Evolutionary conservation across 352 stramenopile species (phyloP).

Genomic region (Phytophthora lateralis): DNA sequence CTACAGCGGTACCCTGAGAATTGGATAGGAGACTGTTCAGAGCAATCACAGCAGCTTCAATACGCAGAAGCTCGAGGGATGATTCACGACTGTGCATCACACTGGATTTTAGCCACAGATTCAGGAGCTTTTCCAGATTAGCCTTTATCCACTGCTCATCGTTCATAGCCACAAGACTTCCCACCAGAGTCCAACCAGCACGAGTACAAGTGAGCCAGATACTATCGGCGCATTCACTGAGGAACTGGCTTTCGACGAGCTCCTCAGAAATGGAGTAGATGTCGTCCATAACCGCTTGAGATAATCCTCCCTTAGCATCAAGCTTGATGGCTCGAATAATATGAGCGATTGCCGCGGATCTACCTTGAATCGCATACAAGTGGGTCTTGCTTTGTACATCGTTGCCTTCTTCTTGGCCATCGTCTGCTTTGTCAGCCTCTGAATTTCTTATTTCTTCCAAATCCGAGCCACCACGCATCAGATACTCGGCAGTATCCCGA

Average conservation of each 20-base stretch:
- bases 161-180: slow-evolving; percentile 71
- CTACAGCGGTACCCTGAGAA: slow-evolving; percentile 34
- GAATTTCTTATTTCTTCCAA: slow-evolving; percentile 28
- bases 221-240: slow-evolving; percentile 75
- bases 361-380: slow-evolving; percentile 80
- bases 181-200: slow-evolving; percentile 79
- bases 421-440: slow-evolving; percentile 18
- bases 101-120: slow-evolving; percentile 80
- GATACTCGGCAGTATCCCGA: slow-evolving; percentile 43
- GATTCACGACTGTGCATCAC: slow-evolving; percentile 82
- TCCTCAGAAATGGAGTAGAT: slow-evolving; percentile 72
- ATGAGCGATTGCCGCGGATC: slow-evolving; percentile 67
- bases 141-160: slow-evolving; percentile 63
- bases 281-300: slow-evolving; percentile 58
- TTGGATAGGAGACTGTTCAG: slow-evolving; percentile 65
- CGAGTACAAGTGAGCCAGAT: slow-evolving; percentile 89
- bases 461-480: slow-evolving; percentile 43
- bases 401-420: slow-evolving; percentile 37
- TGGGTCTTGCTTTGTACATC: slow-evolving; percentile 67
- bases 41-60: slow-evolving; percentile 79
- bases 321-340: slow-evolving; percentile 61
- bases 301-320: slow-evolving; percentile 49
- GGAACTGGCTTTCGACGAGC: slow-evolving; percentile 82
- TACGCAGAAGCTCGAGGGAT: slow-evolving; percentile 80
- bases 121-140: slow-evolving; percentile 62